Evolutionary conservation across 192 early-diverging fungal species (phyloP), one percentile per base, ranked within the genome.

Genomic region (Linnemannia elongata): DNA sequence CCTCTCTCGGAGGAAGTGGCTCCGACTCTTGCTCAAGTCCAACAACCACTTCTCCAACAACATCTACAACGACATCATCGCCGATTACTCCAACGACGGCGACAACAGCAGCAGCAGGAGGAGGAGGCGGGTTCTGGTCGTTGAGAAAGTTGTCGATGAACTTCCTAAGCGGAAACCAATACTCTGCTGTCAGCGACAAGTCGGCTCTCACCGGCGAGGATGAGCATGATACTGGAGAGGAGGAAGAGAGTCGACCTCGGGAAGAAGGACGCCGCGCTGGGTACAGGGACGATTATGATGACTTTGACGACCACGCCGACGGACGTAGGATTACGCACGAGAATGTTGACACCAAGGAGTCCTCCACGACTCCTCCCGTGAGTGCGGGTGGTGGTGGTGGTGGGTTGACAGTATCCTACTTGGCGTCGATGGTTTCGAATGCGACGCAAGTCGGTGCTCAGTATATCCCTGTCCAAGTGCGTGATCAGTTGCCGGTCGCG

Each of bases 101-200:
- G 17, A 52, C 49, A 3, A 3, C 47, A 52, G 47, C 47, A 20
- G 17, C 47, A 52, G 49, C 18, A 52, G 18, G 3, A 52, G 49
- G 74, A 24, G 33, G 71, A 22, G 49, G 47, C 10, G 71, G 78
- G 1, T 68, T 74, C 44, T 87, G 85, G 85, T 87, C 85, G 4
- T 44, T 87, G 9, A 71, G 85, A 33, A 77, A 70, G 36, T 13
- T 87, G 8, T 81, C 85, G 9, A 57, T 78, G 49, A 87, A 70
- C 42, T 38, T 87, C 7, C 41, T 87, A 66, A 87, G 76, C 42
- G 75, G 41, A 27, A 78, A 75, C 33, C 85, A 81, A n/a, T 81
- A 87, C 54, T 63, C 55, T 4, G 30, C 75, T 3, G 22, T 75
- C 17, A 33, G 45, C 8, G 42, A 42, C 49, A 72, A 44, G 69